Conservation (phyloP, 441 rosid species). For the Adansonia rubrostipa region DNA sequence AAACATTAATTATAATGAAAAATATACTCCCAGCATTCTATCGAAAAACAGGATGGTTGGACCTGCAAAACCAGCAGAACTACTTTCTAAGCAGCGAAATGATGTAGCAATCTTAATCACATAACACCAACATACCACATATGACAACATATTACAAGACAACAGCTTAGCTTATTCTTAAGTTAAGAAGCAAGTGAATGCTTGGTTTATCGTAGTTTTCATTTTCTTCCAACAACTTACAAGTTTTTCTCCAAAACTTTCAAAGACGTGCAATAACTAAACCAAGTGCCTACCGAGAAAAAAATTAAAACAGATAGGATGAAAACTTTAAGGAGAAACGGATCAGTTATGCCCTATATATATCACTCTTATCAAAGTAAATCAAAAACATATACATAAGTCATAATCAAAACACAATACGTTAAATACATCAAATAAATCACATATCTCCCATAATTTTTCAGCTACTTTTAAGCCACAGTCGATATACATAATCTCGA, state of each 20-base stretch:
- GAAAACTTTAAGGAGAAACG: neutral
- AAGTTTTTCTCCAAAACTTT: neutral
- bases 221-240: no score
- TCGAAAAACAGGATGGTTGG: slow-evolving; percentile 96
- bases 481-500: neutral
- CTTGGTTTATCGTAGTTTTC: neutral
- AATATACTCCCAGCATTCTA: slow-evolving; percentile 99
- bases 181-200: no score
- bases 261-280: neutral
- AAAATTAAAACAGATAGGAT: neutral
- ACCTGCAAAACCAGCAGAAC: slow-evolving; percentile 57
- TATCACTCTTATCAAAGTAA: neutral
- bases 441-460: neutral
- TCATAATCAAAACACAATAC: neutral
- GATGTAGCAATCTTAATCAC: neutral
- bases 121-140: neutral
- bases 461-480: neutral
- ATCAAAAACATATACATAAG: neutral
- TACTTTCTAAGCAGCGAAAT: neutral
- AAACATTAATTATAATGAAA: slow-evolving; percentile 25
- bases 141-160: neutral
- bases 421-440: neutral
- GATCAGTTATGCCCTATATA: neutral
- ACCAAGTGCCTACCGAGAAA: neutral
- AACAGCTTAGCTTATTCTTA: neutral